Conservation (phyloP, 345 rosid species). For the Brassica carinata region DNA sequence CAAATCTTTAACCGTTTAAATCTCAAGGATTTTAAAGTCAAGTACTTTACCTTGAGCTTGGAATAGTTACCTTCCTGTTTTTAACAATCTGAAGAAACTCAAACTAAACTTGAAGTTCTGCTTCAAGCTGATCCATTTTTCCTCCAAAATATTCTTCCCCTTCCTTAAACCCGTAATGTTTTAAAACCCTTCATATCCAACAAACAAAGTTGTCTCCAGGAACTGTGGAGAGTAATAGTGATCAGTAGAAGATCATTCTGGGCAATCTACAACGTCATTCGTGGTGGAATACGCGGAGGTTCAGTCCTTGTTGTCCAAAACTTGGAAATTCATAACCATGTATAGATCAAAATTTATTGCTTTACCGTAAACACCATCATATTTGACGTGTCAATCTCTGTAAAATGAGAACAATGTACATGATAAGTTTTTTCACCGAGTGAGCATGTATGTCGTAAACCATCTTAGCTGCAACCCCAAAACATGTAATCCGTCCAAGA, state of each 20-base stretch:
- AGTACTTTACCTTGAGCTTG: background rate
- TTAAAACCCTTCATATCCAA: slow-evolving; percentile 37
- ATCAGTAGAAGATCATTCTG: slow-evolving; percentile 34
- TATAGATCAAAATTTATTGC: no score
- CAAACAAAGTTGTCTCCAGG: slow-evolving; percentile 23
- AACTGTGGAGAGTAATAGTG: slow-evolving; percentile 39
- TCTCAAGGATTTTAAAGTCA: background rate
- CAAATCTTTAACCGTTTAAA: background rate
- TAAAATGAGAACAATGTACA: no score
- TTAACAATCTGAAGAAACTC: slow-evolving; percentile 60
- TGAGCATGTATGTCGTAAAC: no score
- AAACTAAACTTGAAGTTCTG: slow-evolving; percentile 72
- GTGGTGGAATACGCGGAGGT: background rate
- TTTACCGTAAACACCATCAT: no score
- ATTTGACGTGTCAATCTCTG: no score
- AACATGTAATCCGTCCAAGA: no score
- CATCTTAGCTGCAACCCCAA: no score
- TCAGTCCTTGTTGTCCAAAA: no score
- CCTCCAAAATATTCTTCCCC: slow-evolving; percentile 44
- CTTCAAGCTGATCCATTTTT: slow-evolving; percentile 70
- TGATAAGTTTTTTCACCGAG: no score
- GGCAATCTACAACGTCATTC: slow-evolving; percentile 38
- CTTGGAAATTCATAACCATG: no score
- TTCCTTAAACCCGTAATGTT: slow-evolving; percentile 28
- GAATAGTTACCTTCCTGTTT: slow-evolving; percentile 35